Evolutionary conservation across 176 grass and related monocot species (phyloP), one percentile per base, ranked within the genome.

Genomic region (Otatea glauca): DNA sequence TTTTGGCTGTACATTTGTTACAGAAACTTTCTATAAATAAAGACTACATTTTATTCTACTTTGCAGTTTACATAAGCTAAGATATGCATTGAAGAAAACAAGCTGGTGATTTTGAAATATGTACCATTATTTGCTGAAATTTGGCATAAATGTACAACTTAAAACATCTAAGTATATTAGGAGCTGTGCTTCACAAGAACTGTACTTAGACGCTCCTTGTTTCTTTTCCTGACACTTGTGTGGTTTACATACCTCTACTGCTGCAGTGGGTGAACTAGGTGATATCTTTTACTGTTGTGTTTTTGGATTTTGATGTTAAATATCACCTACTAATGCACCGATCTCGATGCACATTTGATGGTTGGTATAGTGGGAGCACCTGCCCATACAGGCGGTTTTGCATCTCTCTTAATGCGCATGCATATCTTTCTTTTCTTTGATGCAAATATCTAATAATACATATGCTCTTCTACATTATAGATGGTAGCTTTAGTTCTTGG

Each of bases 141-240:
- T 42, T 44, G 67, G 23, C 29, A 41, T 44, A 76, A 67, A 55
- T 80, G 12, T 20, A 55, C 20, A 68, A 20, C 47, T 74, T 81
- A 8, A 79, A 79, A 50, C 59, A 62, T 47, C 16, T 14, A 42
- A 76, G 59, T 14, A 53, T 35, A 85, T 43, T 77, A 47, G 10
- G 82, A 68, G 64, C 37, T 77, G 51, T 60, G 68, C 77, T 74
- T 65, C 34, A 55, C 44, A 43, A 80, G 29, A 20, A 79, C 39
- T 32, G 51, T 69, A 68, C 11, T 54, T 77, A 20, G 71, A 16
- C n/a, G 32, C 70, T 70, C n/a, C 34, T 67, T 4, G 17, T 75
- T 69, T 18, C 18, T 80, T 56, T 39, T 4, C 35, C 17, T 4
- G 29, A 51, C 43, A 54, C 29, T n/a, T 38, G 17, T 63, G 41